Conservation (phyloP, 2,329 filamentous ascomycete genomes). For the Chaetomiaceae sp. region DNA sequence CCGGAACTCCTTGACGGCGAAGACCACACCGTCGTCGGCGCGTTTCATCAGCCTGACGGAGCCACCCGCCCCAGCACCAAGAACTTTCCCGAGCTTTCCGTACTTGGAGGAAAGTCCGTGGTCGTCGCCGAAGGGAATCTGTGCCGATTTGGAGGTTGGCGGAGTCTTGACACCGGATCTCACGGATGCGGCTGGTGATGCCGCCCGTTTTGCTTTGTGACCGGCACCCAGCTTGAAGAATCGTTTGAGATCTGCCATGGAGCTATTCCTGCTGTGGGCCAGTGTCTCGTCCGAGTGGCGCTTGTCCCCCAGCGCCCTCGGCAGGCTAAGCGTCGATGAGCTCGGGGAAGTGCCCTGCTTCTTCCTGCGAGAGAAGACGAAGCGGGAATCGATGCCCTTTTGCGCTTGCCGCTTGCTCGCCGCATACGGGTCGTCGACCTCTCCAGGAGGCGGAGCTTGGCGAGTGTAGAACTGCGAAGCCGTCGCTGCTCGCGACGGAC, state of each 20-base stretch:
- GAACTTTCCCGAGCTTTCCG: conserved; percentile 88
- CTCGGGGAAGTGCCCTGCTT: conserved; percentile 54
- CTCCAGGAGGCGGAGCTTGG: conserved; percentile 71
- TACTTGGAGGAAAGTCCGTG: conserved; percentile 88
- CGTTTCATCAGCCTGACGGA: conserved; percentile 93
- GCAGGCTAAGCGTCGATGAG: conserved; percentile 45
- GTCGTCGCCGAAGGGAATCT: conserved; percentile 88
- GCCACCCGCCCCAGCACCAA: conserved; percentile 89
- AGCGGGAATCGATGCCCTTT: conserved; percentile 66
- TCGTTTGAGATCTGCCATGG: conserved; percentile 92
- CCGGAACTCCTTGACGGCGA: conserved; percentile 96
- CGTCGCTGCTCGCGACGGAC: conserved; percentile 56
- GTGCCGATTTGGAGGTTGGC: conserved; percentile 44
- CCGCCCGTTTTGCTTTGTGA: conserved; percentile 62
- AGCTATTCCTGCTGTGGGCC: conserved; percentile 57
- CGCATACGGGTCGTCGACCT: conserved; percentile 81
- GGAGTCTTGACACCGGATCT: conserved; percentile 45
- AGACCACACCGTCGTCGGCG: conserved; percentile 84
- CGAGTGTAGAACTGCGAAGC: conserved; percentile 62
- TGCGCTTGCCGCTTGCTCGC: conserved; percentile 70
- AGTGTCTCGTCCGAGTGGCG: conserved; percentile 42
- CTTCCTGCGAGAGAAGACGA: conserved; percentile 76
- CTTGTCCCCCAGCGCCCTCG: conserved; percentile 45
- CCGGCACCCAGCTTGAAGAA: conserved; percentile 81
- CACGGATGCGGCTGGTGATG: conserved; percentile 53